Base-by-base conservation (phyloP, 2,329 filamentous ascomycete genomes). In the Calonectria montana region DNA sequence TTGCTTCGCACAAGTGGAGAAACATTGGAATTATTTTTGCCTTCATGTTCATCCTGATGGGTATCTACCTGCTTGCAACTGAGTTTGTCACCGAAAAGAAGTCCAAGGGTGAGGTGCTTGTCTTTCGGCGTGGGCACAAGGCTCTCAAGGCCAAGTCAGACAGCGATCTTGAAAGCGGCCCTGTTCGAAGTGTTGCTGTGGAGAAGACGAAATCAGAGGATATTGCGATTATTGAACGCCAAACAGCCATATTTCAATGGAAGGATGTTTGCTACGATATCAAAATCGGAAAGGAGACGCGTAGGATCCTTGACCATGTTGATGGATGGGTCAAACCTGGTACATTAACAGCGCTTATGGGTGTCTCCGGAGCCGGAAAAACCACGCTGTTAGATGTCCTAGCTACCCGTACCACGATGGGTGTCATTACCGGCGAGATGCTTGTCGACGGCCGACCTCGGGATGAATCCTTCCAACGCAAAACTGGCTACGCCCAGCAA, bases 241-340 rank as follows among this genome's bases (percentile, higher is more conserved):
- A 7, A 92, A 90, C 82, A 94, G 94, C 77, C 91, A 94, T 73
- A 92, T 95, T 79, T 89, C 90, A 74, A 91, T 94, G 80, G 81
- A 81, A 37, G 23, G 53, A 59, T 39, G 53, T 59, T 23, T 59
- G 53, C 29, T 59, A 39, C 21, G 53, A 59, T 37, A 59, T 59
- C n/a, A 59, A 59, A 35, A 59, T 59, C 41, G 93, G 93, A 79
- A 88, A 93, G 73, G 81, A 85, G 9, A 35, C 37, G 2, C 87
- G 92, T 21, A 87, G 91, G 23, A 91, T 95, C 76, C 83, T 94
- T 29, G 90, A 94, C 70, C 85, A 93, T 65, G 91, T 94, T 7
- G 90, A 93, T 78, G 92, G 92, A 18, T 94, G 91, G 91, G 91
- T 94, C 64, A 92, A 94, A 80, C 92, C 92, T 3, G 92, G 92